A percentile compares a stretch with the other conserved stretches of the same genome.
These are phyloP conservation scores for Nitzschia palea DNA, from an alignment of 108 stramenopile species.

Conservation along the genomic window DNA sequence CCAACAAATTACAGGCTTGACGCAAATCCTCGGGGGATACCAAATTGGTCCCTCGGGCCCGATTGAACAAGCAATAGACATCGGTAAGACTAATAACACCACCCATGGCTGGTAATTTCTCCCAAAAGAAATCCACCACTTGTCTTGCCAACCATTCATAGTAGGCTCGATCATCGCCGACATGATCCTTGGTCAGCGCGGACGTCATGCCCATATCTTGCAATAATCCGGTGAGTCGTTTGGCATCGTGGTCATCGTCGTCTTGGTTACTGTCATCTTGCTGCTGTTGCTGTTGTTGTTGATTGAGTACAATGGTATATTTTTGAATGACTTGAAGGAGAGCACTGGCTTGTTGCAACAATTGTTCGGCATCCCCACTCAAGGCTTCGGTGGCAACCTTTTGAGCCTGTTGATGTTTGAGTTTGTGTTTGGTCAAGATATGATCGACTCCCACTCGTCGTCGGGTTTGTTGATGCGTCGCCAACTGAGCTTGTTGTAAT, in stretches of 20 bases:
- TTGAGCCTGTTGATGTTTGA: conserved; percentile 62
- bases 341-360: conserved; percentile 68
- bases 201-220: conserved; percentile 94
- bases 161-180: conserved; percentile 40
- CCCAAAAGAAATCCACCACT: conserved; percentile 89
- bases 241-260: conserved; percentile 45
- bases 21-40: conserved; percentile 95
- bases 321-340: conserved; percentile 76
- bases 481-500: conserved; percentile 32
- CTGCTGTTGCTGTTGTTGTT: conserved; percentile 34
- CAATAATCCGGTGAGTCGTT: conserved; percentile 59
- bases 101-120: conserved; percentile 47
- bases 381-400: conserved; percentile 68
- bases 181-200: conserved; percentile 79
- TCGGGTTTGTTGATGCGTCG: conserved; percentile 8
- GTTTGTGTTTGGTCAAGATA: conserved; percentile 61
- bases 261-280: conserved; percentile 14
- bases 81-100: conserved; percentile 85
- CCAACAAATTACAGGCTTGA: conserved; percentile 69
- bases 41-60: conserved; percentile 94
- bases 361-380: conserved; percentile 65
- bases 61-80: conserved; percentile 89
- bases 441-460: conserved; percentile 70
- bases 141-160: conserved; percentile 93
- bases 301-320: conserved; percentile 60